Evolutionary conservation across 208 protist species (phyloP).

Genomic region (Tritrichomonas foetus): DNA sequence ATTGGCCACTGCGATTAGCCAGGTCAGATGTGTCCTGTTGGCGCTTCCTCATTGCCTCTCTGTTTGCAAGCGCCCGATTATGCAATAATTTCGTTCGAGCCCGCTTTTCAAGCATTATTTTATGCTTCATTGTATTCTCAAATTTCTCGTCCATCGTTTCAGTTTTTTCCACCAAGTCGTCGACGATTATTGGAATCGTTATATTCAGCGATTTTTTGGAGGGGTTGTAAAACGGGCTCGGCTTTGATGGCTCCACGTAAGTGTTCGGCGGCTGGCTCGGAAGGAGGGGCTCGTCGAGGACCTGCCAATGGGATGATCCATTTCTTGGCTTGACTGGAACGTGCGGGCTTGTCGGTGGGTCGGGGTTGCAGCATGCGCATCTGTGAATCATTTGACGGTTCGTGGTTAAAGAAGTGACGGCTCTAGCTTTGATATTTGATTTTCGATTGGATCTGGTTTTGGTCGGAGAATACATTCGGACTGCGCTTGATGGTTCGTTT

Average conservation of each 20-base stretch:
- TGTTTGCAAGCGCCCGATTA: not conserved
- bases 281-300: not conserved
- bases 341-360: too few relatives aligned
- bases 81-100: not conserved
- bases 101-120: not conserved
- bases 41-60: not conserved
- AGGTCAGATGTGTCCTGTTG: not conserved
- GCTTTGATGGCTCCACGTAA: not conserved
- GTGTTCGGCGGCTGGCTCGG: not conserved
- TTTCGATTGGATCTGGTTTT: too few relatives aligned
- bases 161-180: not conserved
- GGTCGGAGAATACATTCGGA: too few relatives aligned
- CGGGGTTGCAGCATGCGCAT: too few relatives aligned
- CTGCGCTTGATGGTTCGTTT: too few relatives aligned
- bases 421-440: too few relatives aligned
- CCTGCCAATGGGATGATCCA: not conserved
- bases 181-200: not conserved
- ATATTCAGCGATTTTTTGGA: not conserved
- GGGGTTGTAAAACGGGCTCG: not conserved
- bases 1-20: not conserved
- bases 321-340: not conserved
- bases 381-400: too few relatives aligned
- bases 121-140: not conserved
- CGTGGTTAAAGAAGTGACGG: too few relatives aligned
- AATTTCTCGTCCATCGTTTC: not conserved